Conservation (phyloP, 2,329 filamentous ascomycete genomes). For the Coleophoma crateriformis region DNA sequence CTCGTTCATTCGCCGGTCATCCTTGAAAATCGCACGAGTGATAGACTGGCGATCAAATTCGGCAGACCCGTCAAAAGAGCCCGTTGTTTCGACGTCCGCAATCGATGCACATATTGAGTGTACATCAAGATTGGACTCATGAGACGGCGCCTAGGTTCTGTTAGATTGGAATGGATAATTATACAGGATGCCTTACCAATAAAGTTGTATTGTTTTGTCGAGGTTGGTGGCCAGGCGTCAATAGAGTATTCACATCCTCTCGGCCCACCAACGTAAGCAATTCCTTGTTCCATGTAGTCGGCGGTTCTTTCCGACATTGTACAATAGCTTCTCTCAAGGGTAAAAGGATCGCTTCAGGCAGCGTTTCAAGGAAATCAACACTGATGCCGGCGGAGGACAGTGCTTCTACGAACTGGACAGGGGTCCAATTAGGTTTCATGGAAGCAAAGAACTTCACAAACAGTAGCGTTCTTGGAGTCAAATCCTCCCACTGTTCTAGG, state of each 20-base stretch:
- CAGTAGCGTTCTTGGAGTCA: conserved; percentile 62
- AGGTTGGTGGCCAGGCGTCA: conserved; percentile 40
- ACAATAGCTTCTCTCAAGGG: conserved; percentile 79
- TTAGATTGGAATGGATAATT: conserved; percentile 6
- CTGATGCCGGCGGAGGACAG: conserved; percentile 68
- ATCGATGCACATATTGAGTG: conserved; percentile 66
- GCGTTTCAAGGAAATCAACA: conserved; percentile 64
- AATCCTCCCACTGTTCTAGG: conserved; percentile 16
- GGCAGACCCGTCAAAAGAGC: conserved; percentile 69
- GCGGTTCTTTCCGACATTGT: conserved; percentile 78
- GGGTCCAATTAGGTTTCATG: conserved; percentile 43
- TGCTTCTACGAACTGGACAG: conserved; percentile 64
- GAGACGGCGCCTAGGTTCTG: conserved; percentile 46
- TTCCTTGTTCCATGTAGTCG: conserved; percentile 66
- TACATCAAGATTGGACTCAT: conserved; percentile 67
- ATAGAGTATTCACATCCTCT: conserved; percentile 69
- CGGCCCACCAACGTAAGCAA: conserved; percentile 74
- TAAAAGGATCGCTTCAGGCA: conserved; percentile 79
- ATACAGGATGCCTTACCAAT: conserved; percentile 12
- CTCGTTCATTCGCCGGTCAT: conserved; percentile 85
- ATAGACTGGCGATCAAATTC: conserved; percentile 80
- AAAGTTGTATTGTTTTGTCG: conserved; percentile 16
- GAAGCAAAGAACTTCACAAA: conserved; percentile 63
- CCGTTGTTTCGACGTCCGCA: conserved; percentile 50
- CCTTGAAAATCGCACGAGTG: conserved; percentile 81